These are phyloP conservation scores for Bipolaris zeicola DNA, from an alignment of 2,329 filamentous ascomycete species.

Conservation along the genomic window DNA sequence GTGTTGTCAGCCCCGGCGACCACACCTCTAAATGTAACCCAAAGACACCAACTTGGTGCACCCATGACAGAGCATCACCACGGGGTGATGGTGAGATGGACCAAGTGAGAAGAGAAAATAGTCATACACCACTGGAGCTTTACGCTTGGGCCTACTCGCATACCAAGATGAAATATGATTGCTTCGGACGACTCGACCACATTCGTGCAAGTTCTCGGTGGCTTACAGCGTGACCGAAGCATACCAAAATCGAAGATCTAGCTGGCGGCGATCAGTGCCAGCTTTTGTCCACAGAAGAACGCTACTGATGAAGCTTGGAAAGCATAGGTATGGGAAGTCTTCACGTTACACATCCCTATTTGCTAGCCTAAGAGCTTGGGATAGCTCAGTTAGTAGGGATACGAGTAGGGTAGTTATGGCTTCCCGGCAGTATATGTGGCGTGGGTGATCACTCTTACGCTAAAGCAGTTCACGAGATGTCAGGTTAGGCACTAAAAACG, in stretches of 20 bases:
- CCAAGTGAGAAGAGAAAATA: neutral
- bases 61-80: neutral
- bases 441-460: neutral
- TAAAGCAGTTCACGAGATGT: slow-evolving; percentile 1
- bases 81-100: neutral
- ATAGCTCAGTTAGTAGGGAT: neutral
- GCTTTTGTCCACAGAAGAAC: neutral
- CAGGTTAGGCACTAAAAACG: neutral
- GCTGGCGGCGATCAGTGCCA: neutral
- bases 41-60: neutral
- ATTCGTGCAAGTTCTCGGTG: neutral
- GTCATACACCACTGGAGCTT: neutral
- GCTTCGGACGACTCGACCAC: neutral
- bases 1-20: neutral
- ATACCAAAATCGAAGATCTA: neutral
- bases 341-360: neutral
- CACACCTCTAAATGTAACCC: neutral
- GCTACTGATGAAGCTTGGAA: neutral
- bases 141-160: neutral
- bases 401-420: neutral
- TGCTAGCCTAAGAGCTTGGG: neutral
- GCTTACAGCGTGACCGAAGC: neutral
- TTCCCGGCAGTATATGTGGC: neutral
- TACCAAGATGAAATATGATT: neutral
- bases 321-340: neutral